Evolutionary conservation across 441 rosid species (phyloP).

Genomic region (Aquilaria agallochum): DNA sequence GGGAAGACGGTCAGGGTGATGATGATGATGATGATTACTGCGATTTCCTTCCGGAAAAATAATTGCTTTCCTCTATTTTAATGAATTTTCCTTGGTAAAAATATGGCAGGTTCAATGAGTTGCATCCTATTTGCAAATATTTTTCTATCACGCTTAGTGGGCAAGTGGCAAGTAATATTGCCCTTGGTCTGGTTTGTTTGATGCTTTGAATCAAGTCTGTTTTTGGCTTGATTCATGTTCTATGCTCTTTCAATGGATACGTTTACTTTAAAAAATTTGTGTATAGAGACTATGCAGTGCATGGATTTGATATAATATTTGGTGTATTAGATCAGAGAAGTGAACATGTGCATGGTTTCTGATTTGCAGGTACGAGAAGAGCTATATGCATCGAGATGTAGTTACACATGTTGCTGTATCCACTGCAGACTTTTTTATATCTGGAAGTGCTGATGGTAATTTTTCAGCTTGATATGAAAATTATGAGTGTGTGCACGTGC

Average conservation of each 20-base stretch:
- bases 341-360: background rate
- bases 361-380: conserved; percentile 80
- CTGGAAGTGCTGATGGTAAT: conserved; percentile 91
- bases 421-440: conserved; percentile 88
- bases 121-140: too few species aligned
- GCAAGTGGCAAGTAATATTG: too few species aligned
- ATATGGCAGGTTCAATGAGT: too few species aligned
- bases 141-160: too few species aligned
- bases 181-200: background rate
- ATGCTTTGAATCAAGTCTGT: background rate
- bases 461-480: background rate
- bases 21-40: too few species aligned
- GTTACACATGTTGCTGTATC: conserved; percentile 94
- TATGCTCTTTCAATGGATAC: background rate
- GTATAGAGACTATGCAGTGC: background rate
- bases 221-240: background rate
- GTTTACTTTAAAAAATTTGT: background rate
- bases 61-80: too few species aligned
- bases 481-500: too few species aligned
- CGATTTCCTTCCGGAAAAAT: too few species aligned
- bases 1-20: too few species aligned
- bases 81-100: too few species aligned
- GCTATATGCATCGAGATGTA: conserved; percentile 97
- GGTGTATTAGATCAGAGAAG: background rate
- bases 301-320: background rate